Percentiles rank a stretch among this genome's conserved stretches.
Evolutionary conservation across 768 basidiomycete species (phyloP).

Genomic region (Russula griseocarnosa): DNA sequence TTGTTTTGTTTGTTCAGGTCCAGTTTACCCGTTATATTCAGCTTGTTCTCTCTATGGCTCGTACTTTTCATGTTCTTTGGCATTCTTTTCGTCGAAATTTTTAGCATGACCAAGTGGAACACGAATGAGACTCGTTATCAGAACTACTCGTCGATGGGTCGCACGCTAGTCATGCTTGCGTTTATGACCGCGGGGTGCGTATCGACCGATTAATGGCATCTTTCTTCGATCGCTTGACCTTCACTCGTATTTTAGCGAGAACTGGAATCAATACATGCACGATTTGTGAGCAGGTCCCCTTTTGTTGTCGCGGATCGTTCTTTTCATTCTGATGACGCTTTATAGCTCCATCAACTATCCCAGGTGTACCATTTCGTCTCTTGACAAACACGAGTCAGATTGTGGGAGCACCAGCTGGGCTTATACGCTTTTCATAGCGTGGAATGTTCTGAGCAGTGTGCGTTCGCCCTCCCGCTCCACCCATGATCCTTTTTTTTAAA

Average conservation of each 20-base stretch:
- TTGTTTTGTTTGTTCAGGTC: conserved; percentile 45
- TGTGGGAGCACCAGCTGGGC: conserved; percentile 86
- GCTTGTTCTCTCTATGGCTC: conserved; percentile 82
- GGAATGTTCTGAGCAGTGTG: conserved; percentile 96
- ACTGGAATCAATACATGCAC: conserved; percentile 98
- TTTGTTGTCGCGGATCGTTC: neutral
- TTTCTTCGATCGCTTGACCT: conserved; percentile 13
- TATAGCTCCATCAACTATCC: conserved; percentile 72
- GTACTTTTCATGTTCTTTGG: conserved; percentile 88
- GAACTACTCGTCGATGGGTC: conserved; percentile 79
- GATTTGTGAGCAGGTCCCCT: conserved; percentile 61
- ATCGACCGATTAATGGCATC: neutral
- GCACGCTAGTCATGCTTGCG: conserved; percentile 80
- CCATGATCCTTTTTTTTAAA: neutral
- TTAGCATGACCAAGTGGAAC: conserved; percentile 85
- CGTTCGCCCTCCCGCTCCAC: conserved; percentile 29
- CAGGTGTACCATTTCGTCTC: conserved; percentile 61
- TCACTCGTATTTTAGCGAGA: conserved; percentile 54
- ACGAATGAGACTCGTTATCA: conserved; percentile 61
- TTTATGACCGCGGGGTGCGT: conserved; percentile 91
- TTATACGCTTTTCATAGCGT: conserved; percentile 83
- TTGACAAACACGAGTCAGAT: conserved; percentile 59
- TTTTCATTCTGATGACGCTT: conserved; percentile 14
- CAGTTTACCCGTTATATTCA: conserved; percentile 81
- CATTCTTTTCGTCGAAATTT: conserved; percentile 85